Evolutionary conservation across 73 alveolate species (phyloP), one percentile per base, ranked within the genome.

Genomic region (Paramecium primaurelia): DNA sequence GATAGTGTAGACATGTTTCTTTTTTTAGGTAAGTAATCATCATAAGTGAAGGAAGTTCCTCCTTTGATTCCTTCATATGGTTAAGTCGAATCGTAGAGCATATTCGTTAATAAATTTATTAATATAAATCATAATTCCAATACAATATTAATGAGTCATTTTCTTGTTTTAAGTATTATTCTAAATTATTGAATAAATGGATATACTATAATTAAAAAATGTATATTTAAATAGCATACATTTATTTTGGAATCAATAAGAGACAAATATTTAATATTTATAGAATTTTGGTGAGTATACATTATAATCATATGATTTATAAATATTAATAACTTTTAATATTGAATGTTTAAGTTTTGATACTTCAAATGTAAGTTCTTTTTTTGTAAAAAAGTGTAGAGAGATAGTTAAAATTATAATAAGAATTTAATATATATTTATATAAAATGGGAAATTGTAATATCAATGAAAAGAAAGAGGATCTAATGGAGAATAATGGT

Each of bases 401-500:
- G 32, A 18, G 32, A 54, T 54, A 7, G 69, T 54, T 54, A 54
- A 18, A 22, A 18, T 54, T 54, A 54, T 54, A n/a, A 54, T 54
- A 18, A 54, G 20, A 54, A 18, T 54, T 54, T 54, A 18, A 54
- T 18, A 54, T 54, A 54, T 75, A 75, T 32, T 75, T 32, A 68
- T 68, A 68, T 22, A 68, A 68, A 75, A 75, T 75, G 91, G 91
- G 91, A 32, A 80, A 80, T 80, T 80, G 91, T 28, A 80, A 80
- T 80, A 80, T 80, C 44, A 80, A 80, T 47, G 91, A 80, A 22
- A 80, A 80, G 37, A 80, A 47, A 44, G 91, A 80, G 73, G 91
- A 80, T 47, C 9, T 45, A 25, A 64, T 40, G 32, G 91, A 80
- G 25, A 49, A 42, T 5, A 47, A 47, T 44, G 71, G 91, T 80